A percentile compares a stretch with the other conserved stretches of the same genome.
Conservation (phyloP, 179 eudicot species). For the Vitellaria paradoxa region DNA sequence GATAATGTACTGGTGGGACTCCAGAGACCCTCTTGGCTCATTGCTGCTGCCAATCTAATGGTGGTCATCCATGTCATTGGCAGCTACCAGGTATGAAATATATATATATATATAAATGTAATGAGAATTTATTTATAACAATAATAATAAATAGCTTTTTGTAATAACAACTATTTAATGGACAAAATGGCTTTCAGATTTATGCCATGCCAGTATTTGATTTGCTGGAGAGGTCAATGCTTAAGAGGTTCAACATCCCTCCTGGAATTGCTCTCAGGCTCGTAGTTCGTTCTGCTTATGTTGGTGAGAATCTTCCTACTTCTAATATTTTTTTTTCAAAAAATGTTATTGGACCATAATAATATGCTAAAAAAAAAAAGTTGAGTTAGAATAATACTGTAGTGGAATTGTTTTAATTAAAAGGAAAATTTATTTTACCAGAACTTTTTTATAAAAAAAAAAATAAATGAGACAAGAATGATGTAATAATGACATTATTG, state of each 20-base stretch:
- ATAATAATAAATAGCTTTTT: no score
- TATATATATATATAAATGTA: not conserved
- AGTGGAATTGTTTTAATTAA: no score
- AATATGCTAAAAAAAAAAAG: no score
- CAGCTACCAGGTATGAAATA: conserved; percentile 67
- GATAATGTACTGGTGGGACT: conserved; percentile 82
- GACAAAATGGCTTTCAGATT: conserved; percentile 37
- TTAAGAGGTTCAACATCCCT: conserved; percentile 45
- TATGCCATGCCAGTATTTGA: conserved; percentile 92
- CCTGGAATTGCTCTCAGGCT: conserved; percentile 57
- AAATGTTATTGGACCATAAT: no score
- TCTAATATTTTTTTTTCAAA: no score
- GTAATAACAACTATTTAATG: not conserved
- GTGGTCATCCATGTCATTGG: conserved; percentile 95
- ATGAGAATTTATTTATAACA: no score
- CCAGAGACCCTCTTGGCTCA: conserved; percentile 79
- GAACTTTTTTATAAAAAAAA: no score
- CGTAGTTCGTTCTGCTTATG: conserved; percentile 68
- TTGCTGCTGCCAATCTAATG: conserved; percentile 93
- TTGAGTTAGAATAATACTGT: no score
- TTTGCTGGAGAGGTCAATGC: conserved; percentile 48
- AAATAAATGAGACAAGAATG: no score
- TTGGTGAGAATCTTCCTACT: conserved; percentile 41
- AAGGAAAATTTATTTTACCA: no score
- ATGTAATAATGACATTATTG: no score